These are phyloP conservation scores for Anisogramma anomala DNA, from an alignment of 2,329 filamentous ascomycete species.

Conservation along the genomic window DNA sequence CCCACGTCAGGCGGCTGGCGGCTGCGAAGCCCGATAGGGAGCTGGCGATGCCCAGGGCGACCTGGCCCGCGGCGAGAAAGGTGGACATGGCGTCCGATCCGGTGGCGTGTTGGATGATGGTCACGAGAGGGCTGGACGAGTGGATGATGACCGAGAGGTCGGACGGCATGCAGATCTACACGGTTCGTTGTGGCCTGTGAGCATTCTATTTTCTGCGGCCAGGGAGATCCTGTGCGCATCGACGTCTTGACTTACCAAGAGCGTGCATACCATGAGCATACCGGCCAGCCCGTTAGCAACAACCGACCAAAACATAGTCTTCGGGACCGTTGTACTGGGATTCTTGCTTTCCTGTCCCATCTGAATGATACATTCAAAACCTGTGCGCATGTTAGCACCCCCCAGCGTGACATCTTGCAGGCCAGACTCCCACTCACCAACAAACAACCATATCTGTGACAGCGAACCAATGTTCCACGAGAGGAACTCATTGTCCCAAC, in stretches of 20 bases:
- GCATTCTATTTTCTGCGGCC: not conserved
- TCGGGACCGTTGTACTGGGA: constrained; percentile 33
- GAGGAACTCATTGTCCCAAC: constrained; percentile 10
- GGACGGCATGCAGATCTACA: constrained; percentile 26
- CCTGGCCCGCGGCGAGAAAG: constrained; percentile 27
- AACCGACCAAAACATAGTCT: constrained; percentile 32
- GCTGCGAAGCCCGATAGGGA: constrained; percentile 33
- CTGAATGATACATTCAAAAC: constrained; percentile 36
- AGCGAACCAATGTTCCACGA: constrained; percentile 28
- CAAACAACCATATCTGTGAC: constrained; percentile 23
- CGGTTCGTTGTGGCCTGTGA: not conserved
- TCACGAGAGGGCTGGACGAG: constrained; percentile 30
- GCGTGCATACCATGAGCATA: constrained; percentile 29
- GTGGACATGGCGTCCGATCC: constrained; percentile 29
- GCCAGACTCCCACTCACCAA: constrained; percentile 16
- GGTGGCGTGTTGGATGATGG: constrained; percentile 26
- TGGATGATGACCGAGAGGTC: constrained; percentile 21
- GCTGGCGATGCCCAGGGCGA: constrained; percentile 27
- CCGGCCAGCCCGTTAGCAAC: constrained; percentile 31
- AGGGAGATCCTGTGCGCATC: too few species aligned
- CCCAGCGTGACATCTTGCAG: not conserved
- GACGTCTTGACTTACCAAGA: constrained; percentile 24
- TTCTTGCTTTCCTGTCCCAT: constrained; percentile 34
- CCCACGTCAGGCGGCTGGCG: constrained; percentile 36
- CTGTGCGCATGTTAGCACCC: constrained; percentile 17